These are phyloP conservation scores for Immersiporthe knoxdaviesiana DNA, from an alignment of 2,329 filamentous ascomycete genomes.

Conservation along the genomic window DNA sequence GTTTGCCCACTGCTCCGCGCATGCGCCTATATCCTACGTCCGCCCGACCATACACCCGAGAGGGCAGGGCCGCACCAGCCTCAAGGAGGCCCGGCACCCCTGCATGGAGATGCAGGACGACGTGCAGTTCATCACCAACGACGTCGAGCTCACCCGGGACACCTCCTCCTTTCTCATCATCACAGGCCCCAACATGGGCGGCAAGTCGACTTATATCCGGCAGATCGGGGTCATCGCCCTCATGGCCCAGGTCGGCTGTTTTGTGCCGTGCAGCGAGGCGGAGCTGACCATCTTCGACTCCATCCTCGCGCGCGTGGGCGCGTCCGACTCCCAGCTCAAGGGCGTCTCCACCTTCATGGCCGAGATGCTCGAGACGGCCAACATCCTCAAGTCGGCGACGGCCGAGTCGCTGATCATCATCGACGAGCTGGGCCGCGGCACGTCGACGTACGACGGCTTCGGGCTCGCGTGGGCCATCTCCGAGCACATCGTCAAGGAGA, in stretches of 20 bases:
- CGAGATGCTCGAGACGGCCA: conserved; percentile 98
- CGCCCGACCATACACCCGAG: conserved; percentile 88
- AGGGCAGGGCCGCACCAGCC: conserved; percentile 82
- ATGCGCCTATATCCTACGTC: conserved; percentile 90
- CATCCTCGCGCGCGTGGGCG: conserved; percentile 93
- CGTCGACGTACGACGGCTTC: conserved; percentile 97
- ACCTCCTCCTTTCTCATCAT: conserved; percentile 92
- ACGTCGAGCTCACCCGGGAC: conserved; percentile 78
- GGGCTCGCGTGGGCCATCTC: conserved; percentile 99
- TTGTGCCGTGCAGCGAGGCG: conserved; percentile 88
- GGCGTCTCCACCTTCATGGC: conserved; percentile 99
- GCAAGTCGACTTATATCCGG: conserved; percentile 97
- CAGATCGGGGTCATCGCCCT: conserved; percentile 96
- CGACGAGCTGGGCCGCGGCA: conserved; percentile 94
- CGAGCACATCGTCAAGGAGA: conserved; percentile 94
- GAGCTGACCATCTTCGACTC: conserved; percentile 96
- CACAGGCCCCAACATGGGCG: conserved; percentile 98
- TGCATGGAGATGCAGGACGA: conserved; percentile 99
- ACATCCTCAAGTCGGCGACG: conserved; percentile 96
- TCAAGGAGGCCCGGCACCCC: conserved; percentile 93
- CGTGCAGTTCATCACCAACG: conserved; percentile 97
- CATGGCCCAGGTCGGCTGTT: conserved; percentile 96
- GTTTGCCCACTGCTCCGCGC: conserved; percentile 89
- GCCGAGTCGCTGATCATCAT: conserved; percentile 97
- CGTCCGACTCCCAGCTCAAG: conserved; percentile 94